Evolutionary conservation across 2,329 filamentous ascomycete genomes (phyloP).

Genomic region (Xylariaceae sp.): DNA sequence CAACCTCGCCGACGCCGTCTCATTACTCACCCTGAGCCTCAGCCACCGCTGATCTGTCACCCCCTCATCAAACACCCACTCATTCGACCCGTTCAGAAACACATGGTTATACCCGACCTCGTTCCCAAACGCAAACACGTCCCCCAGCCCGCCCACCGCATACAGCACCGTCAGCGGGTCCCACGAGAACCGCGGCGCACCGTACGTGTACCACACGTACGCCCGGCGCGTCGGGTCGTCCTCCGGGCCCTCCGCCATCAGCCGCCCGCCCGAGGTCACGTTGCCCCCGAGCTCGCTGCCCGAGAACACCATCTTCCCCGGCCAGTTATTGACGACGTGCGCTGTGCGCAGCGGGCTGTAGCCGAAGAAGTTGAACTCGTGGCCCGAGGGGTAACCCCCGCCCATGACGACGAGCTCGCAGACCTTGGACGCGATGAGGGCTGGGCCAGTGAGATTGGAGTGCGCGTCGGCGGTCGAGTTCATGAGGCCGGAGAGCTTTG

Average conservation of each 20-base stretch:
- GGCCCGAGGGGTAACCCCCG: constrained; percentile 42
- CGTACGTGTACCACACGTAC: constrained; percentile 37
- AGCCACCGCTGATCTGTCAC: constrained; percentile 37
- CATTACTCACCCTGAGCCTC: constrained; percentile 17
- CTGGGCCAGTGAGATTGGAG: constrained; percentile 34
- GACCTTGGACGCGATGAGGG: constrained; percentile 41
- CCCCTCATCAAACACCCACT: constrained; percentile 35
- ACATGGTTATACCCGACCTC: constrained; percentile 37
- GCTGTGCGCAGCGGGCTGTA: constrained; percentile 32
- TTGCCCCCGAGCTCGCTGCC: constrained; percentile 39
- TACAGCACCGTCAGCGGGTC: constrained; percentile 39
- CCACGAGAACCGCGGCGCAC: constrained; percentile 32
- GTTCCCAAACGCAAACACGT: constrained; percentile 34
- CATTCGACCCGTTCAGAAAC: constrained; percentile 34
- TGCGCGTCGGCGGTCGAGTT: constrained; percentile 37
- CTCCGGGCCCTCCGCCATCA: constrained; percentile 28
- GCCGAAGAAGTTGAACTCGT: constrained; percentile 46
- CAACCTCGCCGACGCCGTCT: constrained; percentile 5
- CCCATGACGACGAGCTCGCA: constrained; percentile 49
- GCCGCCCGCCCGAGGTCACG: constrained; percentile 34
- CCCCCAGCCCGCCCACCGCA: constrained; percentile 31
- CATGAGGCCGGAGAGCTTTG: constrained; percentile 39
- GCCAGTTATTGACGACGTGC: constrained; percentile 44
- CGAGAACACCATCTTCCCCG: constrained; percentile 34
- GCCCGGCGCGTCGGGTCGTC: constrained; percentile 33